Percentiles rank a stretch among this genome's conserved stretches.
Evolutionary conservation across 106 monocot genomes (phyloP).

Genomic region (Apostasia shenzhenica): DNA sequence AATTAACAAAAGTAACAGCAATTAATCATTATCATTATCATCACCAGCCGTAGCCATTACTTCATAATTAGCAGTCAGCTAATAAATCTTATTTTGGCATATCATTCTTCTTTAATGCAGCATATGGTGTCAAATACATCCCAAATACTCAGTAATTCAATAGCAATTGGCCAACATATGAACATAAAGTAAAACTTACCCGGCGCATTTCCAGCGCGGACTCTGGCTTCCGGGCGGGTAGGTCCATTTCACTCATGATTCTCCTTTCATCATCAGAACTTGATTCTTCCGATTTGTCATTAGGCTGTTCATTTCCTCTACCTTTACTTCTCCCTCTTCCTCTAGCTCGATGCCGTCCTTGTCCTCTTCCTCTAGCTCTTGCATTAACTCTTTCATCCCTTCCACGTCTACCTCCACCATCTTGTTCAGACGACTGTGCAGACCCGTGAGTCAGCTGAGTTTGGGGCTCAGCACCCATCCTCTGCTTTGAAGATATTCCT

Average conservation of each 20-base stretch:
- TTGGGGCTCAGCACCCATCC: conserved; percentile 7
- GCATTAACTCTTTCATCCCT: not conserved
- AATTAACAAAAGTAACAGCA: no score
- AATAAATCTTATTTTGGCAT: not conserved
- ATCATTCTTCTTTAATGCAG: not conserved
- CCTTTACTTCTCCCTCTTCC: conserved; percentile 7
- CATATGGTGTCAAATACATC: not conserved
- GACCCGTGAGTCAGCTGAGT: conserved; percentile 5
- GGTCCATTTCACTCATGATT: conserved; percentile 2
- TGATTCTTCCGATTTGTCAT: conserved; percentile 11
- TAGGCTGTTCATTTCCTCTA: conserved; percentile 2
- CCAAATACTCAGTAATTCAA: not conserved
- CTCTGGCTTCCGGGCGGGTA: conserved; percentile 1
- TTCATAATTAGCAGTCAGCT: no score
- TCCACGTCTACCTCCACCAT: conserved; percentile 6
- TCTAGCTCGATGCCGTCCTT: conserved; percentile 8
- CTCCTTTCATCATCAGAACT: conserved; percentile 22
- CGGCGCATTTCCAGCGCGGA: conserved; percentile 24
- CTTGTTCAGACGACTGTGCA: conserved; percentile 10
- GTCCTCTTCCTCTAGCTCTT: conserved; percentile 20
- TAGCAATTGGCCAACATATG: not conserved
- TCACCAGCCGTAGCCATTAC: no score
- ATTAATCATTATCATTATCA: no score
- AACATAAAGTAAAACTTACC: conserved; percentile 28
- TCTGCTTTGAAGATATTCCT: conserved; percentile 12